Evolutionary conservation across 2,329 filamentous ascomycete genomes (phyloP), one percentile per base, ranked within the genome.

Genomic region (Penicillium hesseltinei): DNA sequence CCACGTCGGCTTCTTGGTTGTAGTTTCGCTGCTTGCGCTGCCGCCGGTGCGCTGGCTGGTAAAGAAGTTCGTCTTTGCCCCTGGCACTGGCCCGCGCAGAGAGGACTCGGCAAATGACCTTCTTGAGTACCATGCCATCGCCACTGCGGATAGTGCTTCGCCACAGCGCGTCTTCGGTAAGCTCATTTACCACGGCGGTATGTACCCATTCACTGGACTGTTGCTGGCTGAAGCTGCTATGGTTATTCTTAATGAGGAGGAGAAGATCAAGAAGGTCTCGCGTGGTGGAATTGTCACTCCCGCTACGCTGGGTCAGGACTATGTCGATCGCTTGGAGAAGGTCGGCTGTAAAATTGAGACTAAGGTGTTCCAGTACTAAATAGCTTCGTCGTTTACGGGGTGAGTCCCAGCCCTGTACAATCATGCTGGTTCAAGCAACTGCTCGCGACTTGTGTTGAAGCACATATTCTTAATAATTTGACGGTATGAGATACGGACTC

Each of bases 41-140:
- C 76, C 83, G 4, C 83, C 82, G 0, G 73, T 85, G 0, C 81
- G 85, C 19, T 82, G 77, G 73, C 60, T 83, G 4, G 54, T 81
- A 39, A 77, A 77, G 59, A 74, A 74, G 45, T 63, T 81, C 29
- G 69, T 83, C 35, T 80, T 77, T 51, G 71, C 75, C n/a, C 81
- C 82, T 3, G 83, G 83, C 1, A 63, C 76, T 29, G 83, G 83
- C 0, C 79, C 81, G 2, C 68, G 68, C 5, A 74, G 72, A 61
- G 79, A 82, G 67, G 77, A 64, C 50, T 74, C 65, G 43, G 59
- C 60, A 36, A 70, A 74, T 48, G 75, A 80, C 50, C 65, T 59
- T 11, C 47, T 78, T 5, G 77, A 80, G 60, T 75, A 74, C 59
- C 73, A 78, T 44, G 77, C 77, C n/a, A 61, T 81, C 21, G 77